Evolutionary conservation across 2,329 filamentous ascomycete genomes (phyloP).

Genomic region (Fusarium mexicanum): DNA sequence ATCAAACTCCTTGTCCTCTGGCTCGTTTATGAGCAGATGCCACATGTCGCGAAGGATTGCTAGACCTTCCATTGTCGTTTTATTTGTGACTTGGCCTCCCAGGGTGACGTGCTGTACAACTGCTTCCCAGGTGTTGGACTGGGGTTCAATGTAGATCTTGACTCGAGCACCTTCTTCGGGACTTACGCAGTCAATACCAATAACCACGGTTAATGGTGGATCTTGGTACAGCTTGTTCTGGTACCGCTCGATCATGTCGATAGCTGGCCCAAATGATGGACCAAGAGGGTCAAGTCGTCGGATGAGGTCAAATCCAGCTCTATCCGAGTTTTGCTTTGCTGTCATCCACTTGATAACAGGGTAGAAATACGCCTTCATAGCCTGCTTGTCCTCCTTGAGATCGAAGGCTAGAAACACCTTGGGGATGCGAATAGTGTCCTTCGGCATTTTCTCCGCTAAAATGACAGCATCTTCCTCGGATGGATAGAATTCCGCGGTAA

Average conservation of each 20-base stretch:
- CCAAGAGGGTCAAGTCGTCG: constrained; percentile 33
- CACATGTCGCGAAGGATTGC: constrained; percentile 37
- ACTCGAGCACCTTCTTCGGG: constrained; percentile 40
- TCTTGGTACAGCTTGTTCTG: constrained; percentile 22
- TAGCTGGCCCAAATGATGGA: constrained; percentile 12
- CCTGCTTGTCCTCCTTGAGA: constrained; percentile 32
- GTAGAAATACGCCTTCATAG: constrained; percentile 42
- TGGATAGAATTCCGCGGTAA: constrained; percentile 34
- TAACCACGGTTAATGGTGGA: constrained; percentile 36
- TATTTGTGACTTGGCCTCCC: constrained; percentile 33
- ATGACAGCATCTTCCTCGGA: constrained; percentile 18
- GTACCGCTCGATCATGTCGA: constrained; percentile 33
- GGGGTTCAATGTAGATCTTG: constrained; percentile 41
- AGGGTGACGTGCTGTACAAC: constrained; percentile 41
- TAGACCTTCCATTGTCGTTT: constrained; percentile 35
- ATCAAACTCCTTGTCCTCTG: constrained; percentile 19
- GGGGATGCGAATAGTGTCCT: constrained; percentile 31
- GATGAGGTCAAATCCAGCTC: constrained; percentile 35
- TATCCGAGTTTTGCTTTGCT: constrained; percentile 32
- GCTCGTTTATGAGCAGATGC: constrained; percentile 41
- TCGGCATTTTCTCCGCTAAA: constrained; percentile 21
- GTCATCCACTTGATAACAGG: constrained; percentile 41
- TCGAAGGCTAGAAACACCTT: constrained; percentile 41
- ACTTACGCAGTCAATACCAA: constrained; percentile 42
- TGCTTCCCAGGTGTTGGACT: constrained; percentile 38